A percentile compares a stretch with the other conserved stretches of the same genome.
Conservation (phyloP, 1,284 basidiomycete species). For the Cutaneotrichosporon mucoides region DNA sequence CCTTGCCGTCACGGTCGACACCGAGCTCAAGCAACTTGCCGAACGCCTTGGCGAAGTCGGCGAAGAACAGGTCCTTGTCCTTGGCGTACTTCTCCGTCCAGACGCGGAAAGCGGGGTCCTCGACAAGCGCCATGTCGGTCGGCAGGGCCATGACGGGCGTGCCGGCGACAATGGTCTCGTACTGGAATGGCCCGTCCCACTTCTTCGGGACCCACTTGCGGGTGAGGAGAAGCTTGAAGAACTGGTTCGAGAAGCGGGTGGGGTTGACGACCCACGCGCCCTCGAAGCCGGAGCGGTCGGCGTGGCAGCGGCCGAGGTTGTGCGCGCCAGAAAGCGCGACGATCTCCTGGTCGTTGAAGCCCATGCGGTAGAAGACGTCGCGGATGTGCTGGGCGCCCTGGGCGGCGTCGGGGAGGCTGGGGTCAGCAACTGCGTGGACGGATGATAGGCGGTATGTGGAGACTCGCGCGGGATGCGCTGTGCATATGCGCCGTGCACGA, state of each 20-base stretch:
- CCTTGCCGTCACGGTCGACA: constrained; percentile 48
- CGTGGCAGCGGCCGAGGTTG: constrained; percentile 53
- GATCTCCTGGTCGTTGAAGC: constrained; percentile 56
- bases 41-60: constrained; percentile 53
- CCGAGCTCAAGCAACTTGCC: constrained; percentile 51
- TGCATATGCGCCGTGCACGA: no score
- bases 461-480: no score
- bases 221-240: constrained; percentile 52
- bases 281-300: constrained; percentile 52
- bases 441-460: no score
- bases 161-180: constrained; percentile 50
- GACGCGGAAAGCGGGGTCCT: constrained; percentile 46
- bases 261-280: constrained; percentile 52
- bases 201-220: constrained; percentile 54
- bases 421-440: neutral
- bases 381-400: constrained; percentile 53
- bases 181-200: constrained; percentile 56
- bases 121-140: constrained; percentile 51
- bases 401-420: constrained; percentile 52
- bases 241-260: constrained; percentile 53
- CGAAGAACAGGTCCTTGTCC: constrained; percentile 55
- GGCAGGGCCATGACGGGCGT: constrained; percentile 57
- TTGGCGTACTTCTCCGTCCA: constrained; percentile 54
- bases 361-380: constrained; percentile 55
- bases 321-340: constrained; percentile 57